Evolutionary conservation across 2,329 filamentous ascomycete genomes (phyloP).

Genomic region (Fusarium sp.): DNA sequence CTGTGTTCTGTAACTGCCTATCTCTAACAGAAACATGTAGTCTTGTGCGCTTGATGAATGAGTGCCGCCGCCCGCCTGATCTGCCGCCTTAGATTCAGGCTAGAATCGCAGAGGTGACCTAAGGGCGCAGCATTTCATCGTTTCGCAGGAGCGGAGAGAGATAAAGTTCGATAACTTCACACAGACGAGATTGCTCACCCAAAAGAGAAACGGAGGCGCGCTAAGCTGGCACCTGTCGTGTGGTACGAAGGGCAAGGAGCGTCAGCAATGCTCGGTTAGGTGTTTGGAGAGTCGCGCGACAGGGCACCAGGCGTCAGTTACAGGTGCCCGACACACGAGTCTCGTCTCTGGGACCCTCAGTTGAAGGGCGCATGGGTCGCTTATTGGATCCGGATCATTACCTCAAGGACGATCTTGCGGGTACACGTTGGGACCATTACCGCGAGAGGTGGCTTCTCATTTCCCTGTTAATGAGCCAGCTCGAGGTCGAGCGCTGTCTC

Average conservation of each 20-base stretch:
- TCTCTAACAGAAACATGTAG: neutral
- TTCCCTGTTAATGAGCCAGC: conserved; percentile 6
- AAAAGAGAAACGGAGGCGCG: conserved; percentile 27
- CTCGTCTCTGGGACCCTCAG: conserved; percentile 8
- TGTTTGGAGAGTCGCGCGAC: conserved; percentile 36
- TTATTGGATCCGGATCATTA: conserved; percentile 31
- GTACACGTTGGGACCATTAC: conserved; percentile 27
- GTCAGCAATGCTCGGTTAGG: conserved; percentile 19
- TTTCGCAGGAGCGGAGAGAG: neutral
- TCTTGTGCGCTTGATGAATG: neutral
- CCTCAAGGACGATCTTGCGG: conserved; percentile 35
- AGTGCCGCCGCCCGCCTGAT: neutral
- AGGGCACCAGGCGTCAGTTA: conserved; percentile 35
- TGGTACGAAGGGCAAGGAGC: conserved; percentile 23
- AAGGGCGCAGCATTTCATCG: neutral
- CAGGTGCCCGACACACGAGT: conserved; percentile 24
- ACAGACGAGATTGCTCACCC: conserved; percentile 33
- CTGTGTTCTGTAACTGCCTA: neutral
- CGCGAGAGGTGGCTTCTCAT: conserved; percentile 15
- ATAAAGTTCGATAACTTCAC: conserved; percentile 16
- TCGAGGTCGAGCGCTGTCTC: conserved; percentile 1
- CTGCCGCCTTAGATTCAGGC: conserved; percentile 11
- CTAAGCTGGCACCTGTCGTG: conserved; percentile 28
- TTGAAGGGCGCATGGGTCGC: conserved; percentile 23
- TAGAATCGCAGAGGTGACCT: conserved; percentile 6